A percentile compares a stretch with the other conserved stretches of the same genome.
phyloP scores from a whole-genome alignment of 2,329 filamentous ascomycete species.

The Ploettnerulaceae sp. region DNA sequence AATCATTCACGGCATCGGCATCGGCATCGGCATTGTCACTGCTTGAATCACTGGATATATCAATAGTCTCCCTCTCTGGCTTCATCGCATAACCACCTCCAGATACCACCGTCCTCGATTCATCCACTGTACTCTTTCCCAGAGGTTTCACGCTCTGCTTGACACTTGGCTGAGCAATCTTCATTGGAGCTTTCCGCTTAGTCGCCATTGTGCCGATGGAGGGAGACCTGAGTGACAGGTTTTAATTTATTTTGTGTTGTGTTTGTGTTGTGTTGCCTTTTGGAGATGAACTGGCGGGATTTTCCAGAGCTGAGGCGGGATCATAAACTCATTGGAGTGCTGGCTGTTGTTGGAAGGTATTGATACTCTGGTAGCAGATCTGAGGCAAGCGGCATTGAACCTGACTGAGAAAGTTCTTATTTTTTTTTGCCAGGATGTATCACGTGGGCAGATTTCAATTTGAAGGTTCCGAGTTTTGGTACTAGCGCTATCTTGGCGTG shows the following conservation, averaged over 20 bases:
- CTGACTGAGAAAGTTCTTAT: neutral
- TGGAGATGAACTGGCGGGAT: no score
- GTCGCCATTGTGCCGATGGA: slow-evolving; percentile 44
- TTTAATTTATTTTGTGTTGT: neutral
- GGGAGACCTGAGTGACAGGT: neutral
- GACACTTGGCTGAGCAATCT: slow-evolving; percentile 51
- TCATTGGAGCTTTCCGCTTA: slow-evolving; percentile 55
- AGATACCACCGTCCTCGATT: slow-evolving; percentile 52
- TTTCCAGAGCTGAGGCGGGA: no score
- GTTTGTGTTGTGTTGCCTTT: neutral
- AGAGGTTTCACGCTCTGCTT: slow-evolving; percentile 49
- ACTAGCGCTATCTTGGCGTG: neutral
- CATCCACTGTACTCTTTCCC: slow-evolving; percentile 50
- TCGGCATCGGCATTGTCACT: slow-evolving; percentile 44
- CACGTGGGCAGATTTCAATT: neutral
- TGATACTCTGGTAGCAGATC: no score
- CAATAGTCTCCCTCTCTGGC: slow-evolving; percentile 39
- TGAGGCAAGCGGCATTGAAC: no score
- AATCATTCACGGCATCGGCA: slow-evolving; percentile 42
- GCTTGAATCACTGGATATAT: slow-evolving; percentile 53
- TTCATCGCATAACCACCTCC: slow-evolving; percentile 26
- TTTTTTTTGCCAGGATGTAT: neutral
- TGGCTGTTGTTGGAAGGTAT: no score
- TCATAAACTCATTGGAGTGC: no score
- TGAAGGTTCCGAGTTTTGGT: no score